A percentile compares a stretch with the other conserved stretches of the same genome.
Conservation (phyloP, 2,329 filamentous ascomycete species). For the Epichloe baconii region DNA sequence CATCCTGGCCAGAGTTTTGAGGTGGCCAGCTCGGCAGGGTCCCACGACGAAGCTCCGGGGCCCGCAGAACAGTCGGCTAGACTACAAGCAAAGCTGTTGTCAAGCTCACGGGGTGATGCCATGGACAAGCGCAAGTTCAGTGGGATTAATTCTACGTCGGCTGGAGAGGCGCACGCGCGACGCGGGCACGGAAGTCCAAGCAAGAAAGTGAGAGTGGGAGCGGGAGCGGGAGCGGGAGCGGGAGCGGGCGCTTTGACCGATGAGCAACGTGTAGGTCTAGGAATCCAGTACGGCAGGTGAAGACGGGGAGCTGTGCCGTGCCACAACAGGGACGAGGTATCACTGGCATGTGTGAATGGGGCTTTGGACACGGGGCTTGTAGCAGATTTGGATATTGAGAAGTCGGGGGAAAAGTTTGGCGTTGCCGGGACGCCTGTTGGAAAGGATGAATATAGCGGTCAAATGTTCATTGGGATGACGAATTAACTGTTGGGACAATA, state of each 20-base stretch:
- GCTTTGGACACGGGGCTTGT: too few species aligned
- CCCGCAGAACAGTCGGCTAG: conserved; percentile 30
- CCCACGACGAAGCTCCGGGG: conserved; percentile 30
- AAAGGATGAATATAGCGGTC: too few species aligned
- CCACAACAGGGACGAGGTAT: too few species aligned
- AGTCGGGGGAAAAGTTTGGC: too few species aligned
- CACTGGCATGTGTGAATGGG: too few species aligned
- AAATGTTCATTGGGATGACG: too few species aligned
- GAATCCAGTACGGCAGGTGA: conserved; percentile 34
- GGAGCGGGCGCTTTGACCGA: conserved; percentile 27
- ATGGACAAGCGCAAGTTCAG: conserved; percentile 40
- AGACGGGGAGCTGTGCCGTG: neutral
- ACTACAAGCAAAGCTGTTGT: conserved; percentile 39
- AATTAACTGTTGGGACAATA: too few species aligned
- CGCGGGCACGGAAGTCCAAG: conserved; percentile 31
- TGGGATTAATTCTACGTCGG: conserved; percentile 17
- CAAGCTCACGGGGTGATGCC: conserved; percentile 28
- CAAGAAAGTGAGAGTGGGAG: conserved; percentile 36
- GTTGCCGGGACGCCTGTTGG: too few species aligned
- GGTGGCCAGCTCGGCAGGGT: conserved; percentile 28
- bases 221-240: conserved; percentile 24
- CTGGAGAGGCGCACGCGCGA: conserved; percentile 20
- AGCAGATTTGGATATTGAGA: too few species aligned
- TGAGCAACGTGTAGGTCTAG: conserved; percentile 33
- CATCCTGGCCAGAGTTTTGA: conserved; percentile 41